Base-by-base conservation (phyloP, 2,329 filamentous ascomycete species). In the Talaromyces pinophilus region DNA sequence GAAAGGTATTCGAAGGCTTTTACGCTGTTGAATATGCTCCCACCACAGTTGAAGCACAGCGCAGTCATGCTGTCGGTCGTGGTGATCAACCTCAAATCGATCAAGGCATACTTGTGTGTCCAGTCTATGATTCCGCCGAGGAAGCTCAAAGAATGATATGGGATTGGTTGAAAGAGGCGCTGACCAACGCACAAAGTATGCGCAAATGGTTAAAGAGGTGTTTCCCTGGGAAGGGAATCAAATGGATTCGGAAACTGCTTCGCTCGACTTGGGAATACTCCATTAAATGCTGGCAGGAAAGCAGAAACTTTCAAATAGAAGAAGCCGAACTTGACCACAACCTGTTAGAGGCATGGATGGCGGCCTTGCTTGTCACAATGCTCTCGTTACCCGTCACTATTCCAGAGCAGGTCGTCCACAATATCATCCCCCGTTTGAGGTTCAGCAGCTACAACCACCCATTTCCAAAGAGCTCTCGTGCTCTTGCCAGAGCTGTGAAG, bases 401-500 rank as follows among this genome's bases (percentile, higher is more conserved):
- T n/a, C 62, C 66, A 5, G 5, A 38, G n/a, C 10, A 57, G 0
- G 50, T 28, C 1, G 13, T 30, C 10, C 15, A 7, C 15, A n/a
- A 1, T 2, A 46, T 68, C 22, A 3, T 35, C 30, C 35, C 19
- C 2, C 38, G 54, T 3, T 38, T 65, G 33, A 62, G 15, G 8
- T 35, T 8, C 11, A 6, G 13, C 11, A 15, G 5, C 8, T n/a
- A 44, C 25, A 25, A n/a, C 6, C 1, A 7, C 6, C 1, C 38
- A 30, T 33, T 13, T 19, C 35, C 57, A 3, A 60, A 55, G n/a
- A 52, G 42, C 0, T 67, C 65, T 2, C 67, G 67, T n/a, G 59
- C 35, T 4, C 55, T 65, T 17, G 66, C 60, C n/a, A 69, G 42
- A 48, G 35, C 59, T 22, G 60, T 67, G 7, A 69, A 69, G 22